A percentile compares a stretch with the other conserved stretches of the same genome.
These are phyloP conservation scores for Suillus paluster DNA, from an alignment of 768 basidiomycete species.

Conservation along the genomic window DNA sequence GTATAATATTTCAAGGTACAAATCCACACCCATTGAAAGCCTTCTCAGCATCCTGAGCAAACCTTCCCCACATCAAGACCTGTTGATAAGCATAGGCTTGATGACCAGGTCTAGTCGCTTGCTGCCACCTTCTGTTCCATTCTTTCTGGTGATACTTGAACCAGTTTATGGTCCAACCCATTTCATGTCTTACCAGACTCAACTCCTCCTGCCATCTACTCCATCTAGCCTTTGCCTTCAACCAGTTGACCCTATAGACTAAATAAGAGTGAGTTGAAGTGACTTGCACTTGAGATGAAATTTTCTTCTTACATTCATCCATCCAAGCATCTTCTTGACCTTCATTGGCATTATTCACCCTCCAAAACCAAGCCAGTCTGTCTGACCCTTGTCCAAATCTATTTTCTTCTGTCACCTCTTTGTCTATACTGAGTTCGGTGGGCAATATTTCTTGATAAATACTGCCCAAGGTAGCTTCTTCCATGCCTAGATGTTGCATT, in stretches of 20 bases:
- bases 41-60: background rate
- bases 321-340: slow-evolving; percentile 1
- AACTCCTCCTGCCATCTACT: slow-evolving; percentile 25
- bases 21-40: background rate
- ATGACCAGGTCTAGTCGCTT: background rate
- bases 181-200: slow-evolving; percentile 17
- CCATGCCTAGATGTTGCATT: background rate
- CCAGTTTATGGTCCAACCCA: slow-evolving; percentile 21
- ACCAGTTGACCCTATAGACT: slow-evolving; percentile 11
- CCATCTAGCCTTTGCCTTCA: slow-evolving; percentile 19
- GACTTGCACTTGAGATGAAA: too few relatives aligned
- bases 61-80: background rate
- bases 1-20: too few relatives aligned
- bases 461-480: background rate
- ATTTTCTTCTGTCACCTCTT: slow-evolving; percentile 16
- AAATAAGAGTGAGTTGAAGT: background rate
- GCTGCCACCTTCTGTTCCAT: background rate
- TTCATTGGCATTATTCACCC: background rate
- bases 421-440: slow-evolving; percentile 5
- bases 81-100: slow-evolving; percentile 6
- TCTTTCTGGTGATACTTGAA: slow-evolving; percentile 8
- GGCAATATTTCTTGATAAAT: slow-evolving; percentile 4
- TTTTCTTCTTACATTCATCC: slow-evolving; percentile 1
- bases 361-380: slow-evolving; percentile 8
- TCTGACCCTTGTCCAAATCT: slow-evolving; percentile 10